Conservation (phyloP, 768 basidiomycete species). For the Boletus sensibilis region DNA sequence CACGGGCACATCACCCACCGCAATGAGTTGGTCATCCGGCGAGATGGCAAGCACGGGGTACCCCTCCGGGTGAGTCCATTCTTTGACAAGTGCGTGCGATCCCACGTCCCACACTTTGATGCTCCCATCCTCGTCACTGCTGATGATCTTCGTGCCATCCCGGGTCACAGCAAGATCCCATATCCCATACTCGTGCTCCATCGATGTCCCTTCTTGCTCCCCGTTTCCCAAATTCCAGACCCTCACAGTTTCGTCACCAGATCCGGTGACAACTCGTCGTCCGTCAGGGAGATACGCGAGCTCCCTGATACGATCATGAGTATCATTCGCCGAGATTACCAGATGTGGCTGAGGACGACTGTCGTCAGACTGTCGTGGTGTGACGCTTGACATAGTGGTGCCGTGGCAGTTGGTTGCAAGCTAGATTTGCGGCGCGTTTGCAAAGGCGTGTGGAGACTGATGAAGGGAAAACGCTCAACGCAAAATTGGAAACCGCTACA, state of each 20-base stretch:
- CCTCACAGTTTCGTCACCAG: neutral
- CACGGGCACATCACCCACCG: too few relatives aligned
- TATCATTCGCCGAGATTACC: neutral
- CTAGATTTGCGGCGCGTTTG: neutral
- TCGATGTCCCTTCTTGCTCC: neutral
- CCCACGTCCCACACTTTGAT: too few relatives aligned
- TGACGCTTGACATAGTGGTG: neutral
- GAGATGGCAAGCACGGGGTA: neutral
- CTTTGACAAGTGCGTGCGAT: neutral
- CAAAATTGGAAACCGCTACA: neutral
- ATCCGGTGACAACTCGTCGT: neutral
- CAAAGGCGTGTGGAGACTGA: neutral
- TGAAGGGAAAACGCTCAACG: neutral
- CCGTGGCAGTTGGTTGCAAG: neutral
- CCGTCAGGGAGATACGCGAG: slow-evolving; percentile 10
- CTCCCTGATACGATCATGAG: fast-evolving
- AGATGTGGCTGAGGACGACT: neutral
- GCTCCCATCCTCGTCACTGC: neutral
- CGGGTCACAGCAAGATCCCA: neutral
- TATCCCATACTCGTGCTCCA: neutral
- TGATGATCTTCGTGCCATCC: neutral
- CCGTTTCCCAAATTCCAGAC: neutral
- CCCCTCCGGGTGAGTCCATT: neutral
- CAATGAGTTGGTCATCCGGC: neutral
- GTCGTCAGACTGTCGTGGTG: neutral